Conservation (phyloP, 192 early-diverging fungal genomes). For the Radiomyces spectabilis region DNA sequence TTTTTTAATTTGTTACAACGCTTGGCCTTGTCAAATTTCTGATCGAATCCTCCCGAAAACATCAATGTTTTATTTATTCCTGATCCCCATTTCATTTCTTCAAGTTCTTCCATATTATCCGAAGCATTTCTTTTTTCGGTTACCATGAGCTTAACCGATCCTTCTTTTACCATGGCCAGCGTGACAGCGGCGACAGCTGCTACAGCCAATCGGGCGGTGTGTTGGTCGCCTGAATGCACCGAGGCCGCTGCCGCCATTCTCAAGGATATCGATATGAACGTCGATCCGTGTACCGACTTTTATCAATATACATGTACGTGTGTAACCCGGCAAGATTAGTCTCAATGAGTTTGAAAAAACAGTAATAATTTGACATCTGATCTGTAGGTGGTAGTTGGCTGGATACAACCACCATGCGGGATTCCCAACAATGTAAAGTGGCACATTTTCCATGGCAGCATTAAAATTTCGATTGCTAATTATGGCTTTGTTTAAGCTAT, state of each 20-base stretch:
- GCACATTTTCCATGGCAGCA: background rate
- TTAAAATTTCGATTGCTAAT: background rate
- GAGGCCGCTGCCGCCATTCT: slow-evolving; percentile 46
- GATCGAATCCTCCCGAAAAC: no score
- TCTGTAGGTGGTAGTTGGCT: background rate
- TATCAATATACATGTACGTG: slow-evolving; percentile 50
- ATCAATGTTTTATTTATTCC: no score
- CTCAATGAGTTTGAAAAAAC: background rate
- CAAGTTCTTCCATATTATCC: no score
- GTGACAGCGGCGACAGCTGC: no score
- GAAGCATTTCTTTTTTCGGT: no score
- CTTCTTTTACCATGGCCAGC: no score
- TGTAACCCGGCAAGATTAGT: background rate
- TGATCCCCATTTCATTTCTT: no score
- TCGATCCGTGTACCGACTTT: slow-evolving; percentile 61
- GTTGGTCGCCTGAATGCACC: slow-evolving; percentile 46
- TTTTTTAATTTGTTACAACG: no score
- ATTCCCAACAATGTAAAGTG: background rate
- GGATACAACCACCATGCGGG: background rate
- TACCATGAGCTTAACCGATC: no score
- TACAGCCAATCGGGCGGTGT: no score
- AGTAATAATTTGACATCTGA: background rate
- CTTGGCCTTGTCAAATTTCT: no score
- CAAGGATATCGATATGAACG: slow-evolving; percentile 36
- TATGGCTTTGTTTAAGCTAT: background rate